Evolutionary conservation across 257 asterid species (phyloP).

Genomic region (Linderniella brevidens): DNA sequence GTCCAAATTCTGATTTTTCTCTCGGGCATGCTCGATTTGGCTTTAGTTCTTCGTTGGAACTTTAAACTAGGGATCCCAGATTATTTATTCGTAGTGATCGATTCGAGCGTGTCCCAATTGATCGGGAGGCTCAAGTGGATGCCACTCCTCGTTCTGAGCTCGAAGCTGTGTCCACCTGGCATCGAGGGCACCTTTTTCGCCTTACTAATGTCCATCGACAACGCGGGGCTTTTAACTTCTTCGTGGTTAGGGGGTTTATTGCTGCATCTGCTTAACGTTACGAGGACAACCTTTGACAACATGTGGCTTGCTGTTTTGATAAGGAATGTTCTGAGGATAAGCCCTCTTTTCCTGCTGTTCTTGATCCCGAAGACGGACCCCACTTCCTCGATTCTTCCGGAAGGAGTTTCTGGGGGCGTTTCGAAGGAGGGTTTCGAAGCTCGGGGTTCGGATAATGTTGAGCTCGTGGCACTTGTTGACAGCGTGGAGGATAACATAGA

Average conservation of each 20-base stretch:
- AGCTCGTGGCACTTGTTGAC: no score
- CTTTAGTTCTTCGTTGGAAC: conserved; percentile 32
- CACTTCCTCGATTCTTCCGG: conserved; percentile 28
- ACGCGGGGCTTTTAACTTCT: conserved; percentile 60
- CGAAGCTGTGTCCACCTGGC: conserved; percentile 95
- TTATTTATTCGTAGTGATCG: conserved; percentile 23
- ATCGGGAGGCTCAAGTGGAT: conserved; percentile 69
- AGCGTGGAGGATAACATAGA: no score
- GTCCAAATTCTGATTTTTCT: conserved; percentile 33
- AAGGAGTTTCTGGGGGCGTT: conserved; percentile 19
- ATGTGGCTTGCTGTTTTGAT: conserved; percentile 40
- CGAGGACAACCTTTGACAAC: conserved; percentile 74
- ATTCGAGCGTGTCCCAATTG: conserved; percentile 37
- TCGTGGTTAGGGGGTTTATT: conserved; percentile 70
- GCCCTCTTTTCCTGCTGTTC: conserved; percentile 48
- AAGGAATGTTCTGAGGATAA: conserved; percentile 46
- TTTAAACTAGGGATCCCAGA: conserved; percentile 36
- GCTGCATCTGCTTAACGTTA: conserved; percentile 53
- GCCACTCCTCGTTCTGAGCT: conserved; percentile 86
- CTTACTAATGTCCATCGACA: conserved; percentile 83
- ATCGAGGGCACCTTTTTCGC: conserved; percentile 92
- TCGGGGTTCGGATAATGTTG: no score
- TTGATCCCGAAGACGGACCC: conserved; percentile 63
- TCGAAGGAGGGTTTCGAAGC: conserved; percentile 14
- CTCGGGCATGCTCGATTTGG: conserved; percentile 39